A percentile compares a stretch with the other conserved stretches of the same genome.
Evolutionary conservation across 2,329 filamentous ascomycete genomes (phyloP).

Genomic region (Cryphonectria naterciae): DNA sequence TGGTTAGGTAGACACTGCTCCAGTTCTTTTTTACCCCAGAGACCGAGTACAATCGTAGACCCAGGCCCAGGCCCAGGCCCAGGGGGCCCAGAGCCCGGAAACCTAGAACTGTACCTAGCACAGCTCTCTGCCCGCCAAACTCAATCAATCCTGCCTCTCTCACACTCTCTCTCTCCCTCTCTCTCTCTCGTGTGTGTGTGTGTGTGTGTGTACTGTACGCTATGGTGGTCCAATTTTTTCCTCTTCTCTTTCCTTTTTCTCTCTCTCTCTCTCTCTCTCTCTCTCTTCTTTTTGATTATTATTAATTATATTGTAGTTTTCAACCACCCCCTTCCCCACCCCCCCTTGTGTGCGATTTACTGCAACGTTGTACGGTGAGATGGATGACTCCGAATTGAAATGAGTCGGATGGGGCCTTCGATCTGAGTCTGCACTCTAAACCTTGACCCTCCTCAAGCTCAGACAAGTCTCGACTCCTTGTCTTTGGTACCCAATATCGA

Average conservation of each 20-base stretch:
- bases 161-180: too few species aligned
- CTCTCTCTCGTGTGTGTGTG: too few species aligned
- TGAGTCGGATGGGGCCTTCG: background rate
- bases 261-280: background rate
- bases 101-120: background rate
- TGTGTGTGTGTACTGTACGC: too few species aligned
- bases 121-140: conserved; percentile 1
- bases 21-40: background rate
- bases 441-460: conserved; percentile 4
- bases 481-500: background rate
- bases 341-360: background rate
- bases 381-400: conserved; percentile 5
- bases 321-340: background rate
- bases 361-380: conserved; percentile 11
- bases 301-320: background rate
- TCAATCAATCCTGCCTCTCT: background rate
- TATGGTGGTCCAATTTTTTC: too few species aligned
- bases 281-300: background rate
- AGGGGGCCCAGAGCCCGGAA: background rate
- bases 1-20: background rate
- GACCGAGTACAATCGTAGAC: background rate
- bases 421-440: background rate
- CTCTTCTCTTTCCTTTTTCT: too few species aligned
- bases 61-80: background rate
- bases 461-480: conserved; percentile 4